Evolutionary conservation across 148 eudicot genomes (phyloP).

Genomic region (Polygonum aviculare): DNA sequence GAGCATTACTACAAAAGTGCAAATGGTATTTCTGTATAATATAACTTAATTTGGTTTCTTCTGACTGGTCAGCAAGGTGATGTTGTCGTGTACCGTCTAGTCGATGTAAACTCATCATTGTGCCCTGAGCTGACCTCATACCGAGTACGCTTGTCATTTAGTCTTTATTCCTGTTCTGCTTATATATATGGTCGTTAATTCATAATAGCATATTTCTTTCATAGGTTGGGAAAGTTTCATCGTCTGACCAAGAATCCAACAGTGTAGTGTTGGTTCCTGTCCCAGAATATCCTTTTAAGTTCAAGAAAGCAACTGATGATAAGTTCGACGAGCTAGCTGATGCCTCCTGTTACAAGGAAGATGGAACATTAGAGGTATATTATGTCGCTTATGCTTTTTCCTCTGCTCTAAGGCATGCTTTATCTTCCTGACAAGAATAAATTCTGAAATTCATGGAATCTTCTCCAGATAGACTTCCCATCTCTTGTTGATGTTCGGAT

Average conservation of each 20-base stretch:
- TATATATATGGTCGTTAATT: not conserved
- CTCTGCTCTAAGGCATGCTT: not conserved
- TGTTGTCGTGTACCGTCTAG: constrained; percentile 72
- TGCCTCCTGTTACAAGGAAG: constrained; percentile 58
- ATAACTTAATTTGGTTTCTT: not conserved
- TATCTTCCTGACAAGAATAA: not conserved
- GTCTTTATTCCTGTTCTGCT: not conserved
- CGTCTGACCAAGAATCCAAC: constrained; percentile 35
- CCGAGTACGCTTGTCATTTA: constrained; percentile 26
- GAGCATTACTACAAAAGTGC: not conserved
- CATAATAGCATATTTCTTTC: not conserved
- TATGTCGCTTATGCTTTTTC: not conserved
- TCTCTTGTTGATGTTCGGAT: constrained; percentile 70
- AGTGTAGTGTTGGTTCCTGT: constrained; percentile 45
- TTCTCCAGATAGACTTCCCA: constrained; percentile 61
- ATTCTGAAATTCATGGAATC: not conserved
- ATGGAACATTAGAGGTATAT: constrained; percentile 90
- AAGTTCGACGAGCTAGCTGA: constrained; percentile 29
- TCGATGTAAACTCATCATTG: constrained; percentile 81
- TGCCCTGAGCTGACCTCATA: constrained; percentile 70
- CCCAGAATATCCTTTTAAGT: constrained; percentile 59
- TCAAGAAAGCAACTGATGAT: constrained; percentile 28
- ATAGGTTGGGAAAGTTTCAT: constrained; percentile 69
- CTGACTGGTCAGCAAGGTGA: constrained; percentile 61
- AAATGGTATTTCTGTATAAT: not conserved